These are phyloP conservation scores for Paramecium octaurelia DNA, from an alignment of 73 alveolate genomes.

Conservation along the genomic window DNA sequence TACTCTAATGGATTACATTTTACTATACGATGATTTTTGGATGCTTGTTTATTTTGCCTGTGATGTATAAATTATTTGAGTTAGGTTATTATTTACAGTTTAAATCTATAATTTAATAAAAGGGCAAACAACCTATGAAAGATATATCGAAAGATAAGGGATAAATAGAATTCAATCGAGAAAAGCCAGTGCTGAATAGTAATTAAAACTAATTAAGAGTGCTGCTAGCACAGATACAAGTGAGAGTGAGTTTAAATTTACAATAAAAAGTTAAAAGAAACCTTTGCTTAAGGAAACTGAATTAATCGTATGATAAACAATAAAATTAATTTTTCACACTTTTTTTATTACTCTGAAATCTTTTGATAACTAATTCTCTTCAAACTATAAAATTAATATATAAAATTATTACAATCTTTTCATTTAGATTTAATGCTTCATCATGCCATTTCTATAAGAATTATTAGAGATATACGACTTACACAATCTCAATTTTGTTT, in stretches of 20 bases:
- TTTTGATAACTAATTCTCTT: conserved; percentile 7
- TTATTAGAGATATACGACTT: not conserved
- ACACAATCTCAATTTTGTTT: not conserved
- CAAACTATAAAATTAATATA: not conserved
- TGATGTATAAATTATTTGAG: not conserved
- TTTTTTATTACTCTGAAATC: not conserved
- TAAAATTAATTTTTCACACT: not conserved
- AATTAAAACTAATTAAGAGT: not conserved
- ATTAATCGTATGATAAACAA: not conserved
- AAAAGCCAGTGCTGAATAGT: not conserved
- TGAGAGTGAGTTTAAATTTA: not conserved
- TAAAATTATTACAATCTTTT: not conserved
- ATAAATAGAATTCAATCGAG: not conserved
- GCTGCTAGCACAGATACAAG: not conserved
- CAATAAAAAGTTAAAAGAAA: not conserved
- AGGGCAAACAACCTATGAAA: conserved; percentile 17
- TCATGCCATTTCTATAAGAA: not conserved
- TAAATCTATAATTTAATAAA: not conserved
- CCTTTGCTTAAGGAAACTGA: conserved; percentile 40
- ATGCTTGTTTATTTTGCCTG: not conserved
- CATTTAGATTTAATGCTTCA: not conserved
- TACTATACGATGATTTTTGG: not conserved
- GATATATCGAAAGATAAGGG: not conserved
- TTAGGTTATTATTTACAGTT: not conserved
- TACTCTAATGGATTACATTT: not conserved